phyloP scores from a whole-genome alignment of 78 protist genomes.

The Pigoraptor vietnamica region DNA sequence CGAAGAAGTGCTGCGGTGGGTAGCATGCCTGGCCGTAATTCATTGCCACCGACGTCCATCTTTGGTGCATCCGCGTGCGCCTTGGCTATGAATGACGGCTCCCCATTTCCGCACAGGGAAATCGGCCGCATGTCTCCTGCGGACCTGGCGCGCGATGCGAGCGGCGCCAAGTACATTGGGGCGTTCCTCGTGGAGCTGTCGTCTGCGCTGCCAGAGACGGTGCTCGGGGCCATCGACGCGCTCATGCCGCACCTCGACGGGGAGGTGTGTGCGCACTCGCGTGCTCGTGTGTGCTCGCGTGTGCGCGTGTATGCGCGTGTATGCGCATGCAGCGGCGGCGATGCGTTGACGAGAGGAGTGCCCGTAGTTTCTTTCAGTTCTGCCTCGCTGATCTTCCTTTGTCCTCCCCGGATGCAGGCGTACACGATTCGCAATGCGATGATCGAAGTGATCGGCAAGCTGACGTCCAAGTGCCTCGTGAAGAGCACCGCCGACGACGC shows the following conservation, averaged over 20 bases:
- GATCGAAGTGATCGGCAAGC: background rate
- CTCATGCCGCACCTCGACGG: constrained; percentile 3
- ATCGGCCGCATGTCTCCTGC: background rate
- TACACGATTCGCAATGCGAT: constrained; percentile 17
- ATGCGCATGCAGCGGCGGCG: no score
- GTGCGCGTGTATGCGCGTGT: no score
- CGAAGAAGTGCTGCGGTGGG: background rate
- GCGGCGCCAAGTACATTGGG: background rate
- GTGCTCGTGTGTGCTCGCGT: no score
- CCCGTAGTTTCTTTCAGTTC: no score
- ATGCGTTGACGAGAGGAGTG: no score
- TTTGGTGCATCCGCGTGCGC: no score
- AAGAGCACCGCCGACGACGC: background rate
- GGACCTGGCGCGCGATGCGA: background rate
- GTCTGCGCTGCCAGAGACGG: background rate
- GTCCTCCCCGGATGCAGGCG: background rate
- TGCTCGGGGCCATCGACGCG: background rate
- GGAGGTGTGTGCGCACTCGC: background rate
- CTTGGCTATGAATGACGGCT: no score
- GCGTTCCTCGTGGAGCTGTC: constrained; percentile 2
- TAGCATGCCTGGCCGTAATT: background rate
- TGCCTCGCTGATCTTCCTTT: background rate
- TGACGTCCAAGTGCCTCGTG: background rate
- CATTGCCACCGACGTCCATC: no score
- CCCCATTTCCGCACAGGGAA: background rate